Base-by-base conservation (phyloP, 176 grass and related monocot genomes). In the Cenchrus purpureus region DNA sequence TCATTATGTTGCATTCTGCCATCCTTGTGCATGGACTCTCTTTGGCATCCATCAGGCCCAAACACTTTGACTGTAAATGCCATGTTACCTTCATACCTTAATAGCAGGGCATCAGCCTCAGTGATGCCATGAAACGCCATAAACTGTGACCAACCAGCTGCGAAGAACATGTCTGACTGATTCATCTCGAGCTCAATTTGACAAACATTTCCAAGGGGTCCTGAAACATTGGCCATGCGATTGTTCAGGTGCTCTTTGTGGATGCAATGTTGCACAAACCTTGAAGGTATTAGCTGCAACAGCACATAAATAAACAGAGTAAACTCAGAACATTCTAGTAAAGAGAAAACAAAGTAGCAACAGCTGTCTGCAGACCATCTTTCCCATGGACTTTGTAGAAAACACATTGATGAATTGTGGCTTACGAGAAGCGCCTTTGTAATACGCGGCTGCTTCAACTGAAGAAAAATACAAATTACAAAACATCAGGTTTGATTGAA, bases 51-150 rank as follows among this genome's bases (percentile, higher is more conserved):
- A 22, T 84, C 53, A 5, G 3, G 29, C 46, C 71, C 82, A 4
- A 84, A 84, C 2, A 17, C 29, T 54, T 65, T 75, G 45, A 75
- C 15, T 25, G 34, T 84, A 60, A 84, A 75, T 3, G 25, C 17
- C 81, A 74, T 22, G 29, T 74, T 53, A 11, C 70, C 81, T 50
- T 62, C 67, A 25, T 74, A 83, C 29, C 70, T 74, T 8, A 83
- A 52, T 4, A 84, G 13, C 45, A 84, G 8, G 37, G 34, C 71
- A 22, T 75, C 70, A 8, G 28, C 32, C 40, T 65, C 11, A 22
- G 19, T 17, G 46, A 75, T 65, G 60, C 12, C 46, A 75, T 66
- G 82, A 52, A 44, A 53, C 1, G 13, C 2, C 44, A 45, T 45
- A 45, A 45, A 45, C 44, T 45, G 44, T 45, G 44, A 45, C 44